Base-by-base conservation (phyloP, 441 rosid species). In the Macaranga tanarius region DNA sequence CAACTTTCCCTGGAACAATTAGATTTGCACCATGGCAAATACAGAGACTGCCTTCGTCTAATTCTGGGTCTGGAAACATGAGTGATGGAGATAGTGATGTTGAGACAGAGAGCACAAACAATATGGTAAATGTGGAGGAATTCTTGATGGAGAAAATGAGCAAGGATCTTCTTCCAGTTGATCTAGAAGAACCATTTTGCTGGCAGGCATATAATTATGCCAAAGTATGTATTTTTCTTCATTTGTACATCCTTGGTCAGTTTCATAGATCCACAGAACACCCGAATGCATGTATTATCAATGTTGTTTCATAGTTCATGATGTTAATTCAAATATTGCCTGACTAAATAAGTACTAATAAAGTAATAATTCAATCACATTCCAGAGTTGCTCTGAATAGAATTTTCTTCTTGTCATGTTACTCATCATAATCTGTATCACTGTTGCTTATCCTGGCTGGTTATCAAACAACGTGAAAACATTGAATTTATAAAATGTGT, bases 181-280 rank as follows among this genome's bases (percentile, higher is more conserved):
- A 91, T 76, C 84, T 91, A 69, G 98, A 92, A 84, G 98, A 95
- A 85, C 98, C 99, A 8, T 91, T 91, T 78, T 91, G 92, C 81
- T 95, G 99, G 97, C 93, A 87, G 72, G 99, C 98, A 23, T 95
- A 92, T 84, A 85, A 85, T 81, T 92, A 89, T 76, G 98, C 99
- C 28, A 95, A 91, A 83, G 90, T 91, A 84, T 69, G 90, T 62
- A 44, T 61, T 57, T 70, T 5, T 71, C 65, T 45, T 19, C 62
- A 22, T 16, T 52, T 62, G 31, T 58, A 55, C 57, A 31, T 66
- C 61, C 60, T 75, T 68, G 64, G 42, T 50, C 60, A 48, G n/a
- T 73, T 65, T 75, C 71, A 40, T 77, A 42, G 68, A 71, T 65
- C 82, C 52, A 69, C 5, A 60, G 62, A 58, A 9, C 68, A 55